These are phyloP conservation scores for Gymnopilus junonius DNA, from an alignment of 768 basidiomycete species.

Conservation along the genomic window DNA sequence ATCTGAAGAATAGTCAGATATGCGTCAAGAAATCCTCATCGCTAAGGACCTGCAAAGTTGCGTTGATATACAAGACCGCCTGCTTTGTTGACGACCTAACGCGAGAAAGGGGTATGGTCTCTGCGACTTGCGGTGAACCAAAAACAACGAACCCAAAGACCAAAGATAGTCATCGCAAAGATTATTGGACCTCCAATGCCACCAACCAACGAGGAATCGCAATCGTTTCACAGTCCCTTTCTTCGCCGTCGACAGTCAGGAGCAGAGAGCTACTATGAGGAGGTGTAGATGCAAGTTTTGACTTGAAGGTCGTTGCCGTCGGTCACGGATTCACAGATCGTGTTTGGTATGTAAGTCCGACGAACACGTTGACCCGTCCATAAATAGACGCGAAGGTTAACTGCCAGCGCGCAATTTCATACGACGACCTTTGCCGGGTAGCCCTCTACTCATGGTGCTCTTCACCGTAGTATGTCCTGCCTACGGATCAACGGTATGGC, in stretches of 20 bases:
- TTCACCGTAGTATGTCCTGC: not conserved
- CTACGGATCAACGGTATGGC: not conserved
- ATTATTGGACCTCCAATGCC: not conserved
- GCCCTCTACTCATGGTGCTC: not conserved
- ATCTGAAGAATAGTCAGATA: slow-evolving; percentile 52
- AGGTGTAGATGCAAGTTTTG: no score
- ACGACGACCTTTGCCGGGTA: not conserved
- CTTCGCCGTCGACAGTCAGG: no score
- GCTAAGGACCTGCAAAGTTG: slow-evolving; percentile 78
- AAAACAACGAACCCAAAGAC: slow-evolving; percentile 71
- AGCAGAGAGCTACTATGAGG: no score
- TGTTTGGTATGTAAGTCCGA: not conserved
- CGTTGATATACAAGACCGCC: slow-evolving; percentile 95
- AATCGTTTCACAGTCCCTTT: no score
- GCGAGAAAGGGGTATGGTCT: slow-evolving; percentile 11
- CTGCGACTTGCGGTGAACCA: not conserved
- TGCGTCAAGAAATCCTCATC: slow-evolving; percentile 4
- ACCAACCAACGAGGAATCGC: no score
- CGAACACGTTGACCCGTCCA: not conserved
- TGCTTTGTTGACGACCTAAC: slow-evolving; percentile 95
- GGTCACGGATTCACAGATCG: not conserved
- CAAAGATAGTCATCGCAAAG: slow-evolving; percentile 69
- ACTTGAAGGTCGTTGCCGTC: no score
- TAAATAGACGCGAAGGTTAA: not conserved
- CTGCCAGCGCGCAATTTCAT: not conserved